A percentile compares a stretch with the other conserved stretches of the same genome.
Evolutionary conservation across 805 yeast genomes (phyloP).

Genomic region (Kluyveromyces dobzhanskii): DNA sequence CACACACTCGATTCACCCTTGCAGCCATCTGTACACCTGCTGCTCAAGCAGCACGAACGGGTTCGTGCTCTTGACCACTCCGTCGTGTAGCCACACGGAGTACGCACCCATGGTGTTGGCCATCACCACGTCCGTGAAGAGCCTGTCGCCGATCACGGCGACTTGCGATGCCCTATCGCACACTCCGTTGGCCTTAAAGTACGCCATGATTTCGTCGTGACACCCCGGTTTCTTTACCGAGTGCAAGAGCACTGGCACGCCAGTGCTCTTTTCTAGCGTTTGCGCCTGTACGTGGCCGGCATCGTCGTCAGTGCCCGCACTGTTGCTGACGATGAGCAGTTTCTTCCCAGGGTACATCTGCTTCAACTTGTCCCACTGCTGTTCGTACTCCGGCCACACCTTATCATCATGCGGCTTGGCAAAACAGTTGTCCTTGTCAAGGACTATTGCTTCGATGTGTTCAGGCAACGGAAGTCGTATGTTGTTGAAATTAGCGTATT

Average conservation of each 20-base stretch:
- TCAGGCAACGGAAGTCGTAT: conserved; percentile 44
- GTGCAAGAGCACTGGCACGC: conserved; percentile 64
- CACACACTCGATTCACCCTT: background rate
- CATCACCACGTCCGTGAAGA: conserved; percentile 88
- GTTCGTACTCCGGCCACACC: conserved; percentile 66
- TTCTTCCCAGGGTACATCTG: conserved; percentile 52
- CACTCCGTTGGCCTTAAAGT: conserved; percentile 44
- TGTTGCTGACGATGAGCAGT: conserved; percentile 76
- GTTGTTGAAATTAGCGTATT: conserved; percentile 49
- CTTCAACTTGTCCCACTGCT: conserved; percentile 47
- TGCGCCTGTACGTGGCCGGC: conserved; percentile 48
- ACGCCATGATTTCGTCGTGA: conserved; percentile 52
- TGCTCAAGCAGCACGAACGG: conserved; percentile 5
- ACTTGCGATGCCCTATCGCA: conserved; percentile 48
- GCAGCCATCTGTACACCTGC: background rate
- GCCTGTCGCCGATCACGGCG: conserved; percentile 83
- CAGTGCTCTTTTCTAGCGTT: conserved; percentile 52
- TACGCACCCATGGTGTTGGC: conserved; percentile 88
- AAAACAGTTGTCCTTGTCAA: conserved; percentile 94
- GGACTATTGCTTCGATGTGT: conserved; percentile 62
- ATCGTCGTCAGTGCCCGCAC: conserved; percentile 88
- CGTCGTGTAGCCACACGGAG: conserved; percentile 77
- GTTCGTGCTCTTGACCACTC: conserved; percentile 46
- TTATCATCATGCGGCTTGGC: conserved; percentile 74
- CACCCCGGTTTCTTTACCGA: conserved; percentile 80